Evolutionary conservation across 495 filamentous ascomycete genomes (phyloP).

Genomic region (Aspergillus baeticus): DNA sequence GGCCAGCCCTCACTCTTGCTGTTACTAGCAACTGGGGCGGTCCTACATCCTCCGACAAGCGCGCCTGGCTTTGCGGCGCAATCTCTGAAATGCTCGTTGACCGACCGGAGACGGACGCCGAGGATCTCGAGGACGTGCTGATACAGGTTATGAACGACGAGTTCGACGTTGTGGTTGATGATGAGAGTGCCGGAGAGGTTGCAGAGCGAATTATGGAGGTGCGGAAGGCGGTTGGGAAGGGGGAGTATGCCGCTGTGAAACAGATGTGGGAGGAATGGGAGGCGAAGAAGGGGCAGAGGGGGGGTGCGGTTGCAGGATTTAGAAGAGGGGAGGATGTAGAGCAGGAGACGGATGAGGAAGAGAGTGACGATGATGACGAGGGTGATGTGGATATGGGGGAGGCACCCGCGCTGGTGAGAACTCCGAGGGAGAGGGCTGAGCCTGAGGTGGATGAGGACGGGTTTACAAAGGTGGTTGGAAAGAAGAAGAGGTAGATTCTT

Average conservation of each 20-base stretch:
- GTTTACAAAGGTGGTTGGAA: constrained; percentile 83
- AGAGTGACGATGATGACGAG: constrained; percentile 51
- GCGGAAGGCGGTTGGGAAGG: constrained; percentile 56
- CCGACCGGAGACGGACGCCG: constrained; percentile 72
- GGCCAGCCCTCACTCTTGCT: constrained; percentile 83
- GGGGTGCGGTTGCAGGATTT: constrained; percentile 48
- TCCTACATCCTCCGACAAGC: constrained; percentile 78
- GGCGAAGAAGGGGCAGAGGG: constrained; percentile 51
- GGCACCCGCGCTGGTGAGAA: constrained; percentile 58
- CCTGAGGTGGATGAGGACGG: constrained; percentile 91
- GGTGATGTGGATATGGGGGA: constrained; percentile 76
- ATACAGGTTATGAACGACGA: constrained; percentile 92
- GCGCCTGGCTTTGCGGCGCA: constrained; percentile 92
- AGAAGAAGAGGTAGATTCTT: constrained; percentile 53
- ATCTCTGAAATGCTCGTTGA: constrained; percentile 77
- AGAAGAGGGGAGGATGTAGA: constrained; percentile 57
- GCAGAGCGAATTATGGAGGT: constrained; percentile 70
- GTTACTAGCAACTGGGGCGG: constrained; percentile 89
- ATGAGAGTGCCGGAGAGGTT: constrained; percentile 75
- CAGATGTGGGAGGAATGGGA: constrained; percentile 66
- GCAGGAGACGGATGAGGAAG: constrained; percentile 56
- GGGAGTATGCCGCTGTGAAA: constrained; percentile 67
- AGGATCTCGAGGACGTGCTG: constrained; percentile 79
- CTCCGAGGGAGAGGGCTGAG: constrained; percentile 60
- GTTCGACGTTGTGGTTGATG: constrained; percentile 88